Conservation (phyloP, 2,329 filamentous ascomycete genomes). For the Aspergillus sp. region DNA sequence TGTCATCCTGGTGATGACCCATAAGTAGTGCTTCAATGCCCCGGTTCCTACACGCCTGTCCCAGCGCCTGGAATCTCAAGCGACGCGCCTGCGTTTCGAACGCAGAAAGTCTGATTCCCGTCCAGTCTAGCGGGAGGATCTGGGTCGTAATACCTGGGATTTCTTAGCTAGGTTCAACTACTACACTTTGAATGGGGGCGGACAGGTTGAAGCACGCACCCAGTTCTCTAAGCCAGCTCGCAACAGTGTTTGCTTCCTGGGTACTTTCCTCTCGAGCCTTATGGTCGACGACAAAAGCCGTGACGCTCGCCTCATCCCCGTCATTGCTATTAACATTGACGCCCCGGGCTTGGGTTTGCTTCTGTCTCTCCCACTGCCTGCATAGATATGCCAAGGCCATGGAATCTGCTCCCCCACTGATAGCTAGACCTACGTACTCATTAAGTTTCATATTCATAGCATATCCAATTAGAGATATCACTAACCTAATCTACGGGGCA, state of each 20-base stretch:
- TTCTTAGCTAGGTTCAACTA: neutral
- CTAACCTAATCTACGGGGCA: constrained; percentile 31
- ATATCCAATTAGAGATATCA: neutral
- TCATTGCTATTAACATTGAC: constrained; percentile 2
- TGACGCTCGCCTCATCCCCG: constrained; percentile 34
- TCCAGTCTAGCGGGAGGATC: constrained; percentile 55
- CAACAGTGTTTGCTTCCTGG: constrained; percentile 55
- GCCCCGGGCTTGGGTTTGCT: neutral
- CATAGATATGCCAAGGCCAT: constrained; percentile 88
- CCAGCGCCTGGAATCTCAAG: constrained; percentile 71
- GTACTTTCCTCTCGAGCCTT: constrained; percentile 55
- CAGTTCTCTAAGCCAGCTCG: constrained; percentile 44
- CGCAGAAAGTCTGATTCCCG: constrained; percentile 47
- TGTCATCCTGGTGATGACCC: constrained; percentile 87
- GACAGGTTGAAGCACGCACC: constrained; percentile 32
- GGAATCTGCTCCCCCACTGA: constrained; percentile 95
- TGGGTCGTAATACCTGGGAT: constrained; percentile 32
- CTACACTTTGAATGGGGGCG: neutral
- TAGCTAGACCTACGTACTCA: constrained; percentile 63
- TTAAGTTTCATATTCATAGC: neutral
- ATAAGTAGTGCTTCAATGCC: constrained; percentile 65
- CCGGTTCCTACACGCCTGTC: constrained; percentile 55
- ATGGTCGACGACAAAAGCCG: constrained; percentile 63
- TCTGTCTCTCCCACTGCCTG: constrained; percentile 39
- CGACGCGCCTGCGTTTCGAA: constrained; percentile 76